Evolutionary conservation across 331 rosid genomes (phyloP), one percentile per base, ranked within the genome.

Genomic region (Quercus tomentella): DNA sequence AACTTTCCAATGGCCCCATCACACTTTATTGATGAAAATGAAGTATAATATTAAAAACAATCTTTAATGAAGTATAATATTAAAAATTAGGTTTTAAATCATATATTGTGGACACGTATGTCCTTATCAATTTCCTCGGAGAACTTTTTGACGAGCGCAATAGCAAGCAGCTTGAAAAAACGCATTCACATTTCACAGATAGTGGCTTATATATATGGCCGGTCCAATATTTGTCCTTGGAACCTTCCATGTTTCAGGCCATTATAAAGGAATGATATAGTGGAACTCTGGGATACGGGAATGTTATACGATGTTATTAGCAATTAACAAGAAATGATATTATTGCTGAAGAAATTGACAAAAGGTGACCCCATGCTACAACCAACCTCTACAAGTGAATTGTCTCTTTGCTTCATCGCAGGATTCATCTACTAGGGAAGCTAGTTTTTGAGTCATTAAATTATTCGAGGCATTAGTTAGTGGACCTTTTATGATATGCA

Each of bases 131-230:
- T 81, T 49, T 81, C 33, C 16, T 23, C 22, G 74, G 78, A 57
- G 78, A 77, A 80, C 77, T 80, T 89, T 84, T 84, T 78, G 88
- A 84, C 82, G 77, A 22, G 43, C n/a, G 79, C 90, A 84, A 71
- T 75, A 86, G 65, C 23, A 76, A 62, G 25, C 78, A 67, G 71
- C 76, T 78, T 82, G 78, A 80, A 71, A 51, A 26, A 51, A 26
- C 56, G 75, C 72, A 79, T 45, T 12, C 41, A 41, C 71, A 45
- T 77, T 45, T 12, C 41, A 41, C 71, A 45, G 75, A 82, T 25
- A 73, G 62, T 66, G 77, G 31, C 21, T 25, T 21, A 2, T 41
- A 2, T 2, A 68, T 15, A 70, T 70, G 86, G 84, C 57, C 84
- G 87, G 88, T 83, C 83, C 75, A 72, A 56, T 69, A 11, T 17